phyloP scores from a whole-genome alignment of 345 rosid species.

The Pugionium cornutum region DNA sequence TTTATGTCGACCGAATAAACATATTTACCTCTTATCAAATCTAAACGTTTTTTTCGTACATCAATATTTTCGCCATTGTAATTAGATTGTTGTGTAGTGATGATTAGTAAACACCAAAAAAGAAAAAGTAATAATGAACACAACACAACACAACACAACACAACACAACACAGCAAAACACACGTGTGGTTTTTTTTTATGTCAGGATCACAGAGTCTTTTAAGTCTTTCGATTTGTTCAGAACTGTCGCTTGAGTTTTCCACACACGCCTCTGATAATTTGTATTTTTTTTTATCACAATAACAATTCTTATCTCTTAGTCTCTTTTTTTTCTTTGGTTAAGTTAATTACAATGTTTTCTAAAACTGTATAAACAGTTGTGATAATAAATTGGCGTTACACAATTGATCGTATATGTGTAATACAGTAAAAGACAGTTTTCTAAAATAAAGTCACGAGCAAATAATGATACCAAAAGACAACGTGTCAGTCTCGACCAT shows the following conservation, averaged over 20 bases:
- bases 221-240: conserved; percentile 26
- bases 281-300: neutral
- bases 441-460: conserved; percentile 15
- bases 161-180: conserved; percentile 9
- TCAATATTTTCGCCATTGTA: neutral
- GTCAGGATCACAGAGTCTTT: conserved; percentile 25
- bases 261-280: conserved; percentile 32
- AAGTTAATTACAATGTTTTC: neutral
- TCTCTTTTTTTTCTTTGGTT: neutral
- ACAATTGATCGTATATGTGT: neutral
- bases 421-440: conserved; percentile 9
- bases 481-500: conserved; percentile 28
- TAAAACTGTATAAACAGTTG: neutral
- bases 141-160: too few species aligned
- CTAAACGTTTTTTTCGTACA: neutral
- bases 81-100: neutral
- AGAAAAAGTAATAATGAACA: conserved; percentile 11
- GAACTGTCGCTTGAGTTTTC: conserved; percentile 39
- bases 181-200: conserved; percentile 39
- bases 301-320: neutral
- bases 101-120: conserved; percentile 18
- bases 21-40: neutral
- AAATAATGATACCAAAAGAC: conserved; percentile 26
- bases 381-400: conserved; percentile 8
- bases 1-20: conserved; percentile 29